Conservation (phyloP, 2,329 filamentous ascomycete genomes). For the Chaetothyriales sp. region DNA sequence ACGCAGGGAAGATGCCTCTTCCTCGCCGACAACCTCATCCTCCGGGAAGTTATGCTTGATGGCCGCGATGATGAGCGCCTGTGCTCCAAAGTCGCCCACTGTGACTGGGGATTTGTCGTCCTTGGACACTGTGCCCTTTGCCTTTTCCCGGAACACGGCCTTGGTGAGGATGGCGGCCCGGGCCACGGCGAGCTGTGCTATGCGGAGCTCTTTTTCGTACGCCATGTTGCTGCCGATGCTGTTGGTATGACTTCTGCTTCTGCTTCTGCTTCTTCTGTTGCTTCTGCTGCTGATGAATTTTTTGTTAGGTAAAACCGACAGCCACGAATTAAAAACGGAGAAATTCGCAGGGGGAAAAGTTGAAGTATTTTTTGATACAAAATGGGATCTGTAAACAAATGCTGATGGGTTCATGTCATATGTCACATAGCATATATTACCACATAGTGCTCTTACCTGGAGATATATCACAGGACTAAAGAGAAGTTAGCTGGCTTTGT, state of each 20-base stretch:
- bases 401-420: no score
- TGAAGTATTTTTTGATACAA: no score
- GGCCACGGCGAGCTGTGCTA: constrained; percentile 80
- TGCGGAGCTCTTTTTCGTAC: constrained; percentile 63
- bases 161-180: constrained; percentile 63
- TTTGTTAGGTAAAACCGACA: not conserved
- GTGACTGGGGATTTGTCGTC: constrained; percentile 94
- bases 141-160: constrained; percentile 68
- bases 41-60: constrained; percentile 77
- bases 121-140: constrained; percentile 88
- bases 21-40: constrained; percentile 87
- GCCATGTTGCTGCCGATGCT: constrained; percentile 21
- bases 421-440: no score
- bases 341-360: no score
- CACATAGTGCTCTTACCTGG: no score
- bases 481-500: no score
- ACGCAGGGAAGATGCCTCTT: constrained; percentile 71
- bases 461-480: no score
- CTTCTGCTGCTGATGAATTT: not conserved
- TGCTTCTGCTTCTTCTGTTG: not conserved
- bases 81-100: constrained; percentile 93
- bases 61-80: constrained; percentile 86
- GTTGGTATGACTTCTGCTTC: not conserved
- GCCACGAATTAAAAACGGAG: not conserved
- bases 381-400: no score